A percentile compares a stretch with the other conserved stretches of the same genome.
Conservation (phyloP, 225 moss, liverwort and hornwort species). For the Neckera pumila region DNA sequence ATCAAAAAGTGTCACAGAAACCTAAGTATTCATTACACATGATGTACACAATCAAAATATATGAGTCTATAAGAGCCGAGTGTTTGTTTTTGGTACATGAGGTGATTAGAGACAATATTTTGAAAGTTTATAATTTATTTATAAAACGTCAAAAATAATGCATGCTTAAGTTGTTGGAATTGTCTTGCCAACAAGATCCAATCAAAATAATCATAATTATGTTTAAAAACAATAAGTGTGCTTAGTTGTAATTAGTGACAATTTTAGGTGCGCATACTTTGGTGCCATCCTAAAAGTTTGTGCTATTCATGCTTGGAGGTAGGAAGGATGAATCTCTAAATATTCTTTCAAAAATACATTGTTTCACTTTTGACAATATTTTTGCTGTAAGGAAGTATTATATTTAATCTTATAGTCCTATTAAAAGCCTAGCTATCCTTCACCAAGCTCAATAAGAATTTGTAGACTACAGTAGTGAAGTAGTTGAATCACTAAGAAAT, state of each 20-base stretch:
- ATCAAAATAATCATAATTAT: too few relatives aligned
- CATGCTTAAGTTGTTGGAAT: background rate
- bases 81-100: accelerated
- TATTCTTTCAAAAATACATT: background rate
- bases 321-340: background rate
- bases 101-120: too few relatives aligned
- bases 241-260: accelerated
- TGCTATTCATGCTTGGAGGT: accelerated
- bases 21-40: accelerated
- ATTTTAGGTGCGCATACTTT: background rate
- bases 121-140: accelerated
- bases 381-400: accelerated
- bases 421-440: accelerated
- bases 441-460: background rate
- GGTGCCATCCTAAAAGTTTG: background rate
- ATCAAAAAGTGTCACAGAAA: accelerated
- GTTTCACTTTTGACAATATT: background rate
- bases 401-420: background rate
- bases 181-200: too few relatives aligned
- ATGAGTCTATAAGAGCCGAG: accelerated
- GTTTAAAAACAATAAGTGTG: background rate
- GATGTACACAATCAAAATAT: background rate
- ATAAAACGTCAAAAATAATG: background rate
- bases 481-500: background rate
- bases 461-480: background rate